Percentiles rank a stretch among this genome's conserved stretches.
Conservation (phyloP, 768 basidiomycete species). For the Lactarius vividus region DNA sequence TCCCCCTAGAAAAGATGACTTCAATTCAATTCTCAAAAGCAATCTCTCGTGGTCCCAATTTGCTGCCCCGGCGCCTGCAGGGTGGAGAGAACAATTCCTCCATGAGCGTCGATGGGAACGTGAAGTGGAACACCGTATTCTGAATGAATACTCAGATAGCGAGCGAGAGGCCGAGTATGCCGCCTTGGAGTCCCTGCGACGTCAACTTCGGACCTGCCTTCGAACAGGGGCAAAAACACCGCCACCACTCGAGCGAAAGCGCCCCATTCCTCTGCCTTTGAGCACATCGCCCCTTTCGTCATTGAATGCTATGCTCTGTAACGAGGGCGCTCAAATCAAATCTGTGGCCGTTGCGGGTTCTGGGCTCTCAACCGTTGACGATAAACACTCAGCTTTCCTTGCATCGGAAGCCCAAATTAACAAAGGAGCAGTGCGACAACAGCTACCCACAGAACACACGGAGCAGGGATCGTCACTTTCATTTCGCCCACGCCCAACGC, state of each 20-base stretch:
- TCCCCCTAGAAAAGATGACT: constrained; percentile 18
- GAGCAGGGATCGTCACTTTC: neutral
- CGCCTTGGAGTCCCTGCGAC: constrained; percentile 16
- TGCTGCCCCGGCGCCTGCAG: constrained; percentile 18
- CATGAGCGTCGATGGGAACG: constrained; percentile 16
- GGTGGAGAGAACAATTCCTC: constrained; percentile 18
- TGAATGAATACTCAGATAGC: constrained; percentile 8
- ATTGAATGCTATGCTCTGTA: neutral
- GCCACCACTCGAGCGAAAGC: constrained; percentile 12
- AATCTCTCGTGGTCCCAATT: constrained; percentile 23
- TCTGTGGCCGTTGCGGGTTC: neutral
- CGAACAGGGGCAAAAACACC: constrained; percentile 1
- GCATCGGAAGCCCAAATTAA: neutral
- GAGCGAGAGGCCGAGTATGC: constrained; percentile 15
- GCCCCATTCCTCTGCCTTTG: constrained; percentile 4
- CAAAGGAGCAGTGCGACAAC: neutral
- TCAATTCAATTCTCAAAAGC: constrained; percentile 9
- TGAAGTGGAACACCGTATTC: constrained; percentile 6
- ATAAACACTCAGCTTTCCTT: neutral
- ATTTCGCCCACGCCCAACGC: neutral
- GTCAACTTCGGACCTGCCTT: constrained; percentile 2
- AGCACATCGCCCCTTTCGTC: neutral
- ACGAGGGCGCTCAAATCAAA: neutral
- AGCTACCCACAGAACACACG: neutral
- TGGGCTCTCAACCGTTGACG: neutral